A percentile compares a stretch with the other conserved stretches of the same genome.
phyloP scores from a whole-genome alignment of 352 stramenopile genomes.

The Phytophthora pinifolia region DNA sequence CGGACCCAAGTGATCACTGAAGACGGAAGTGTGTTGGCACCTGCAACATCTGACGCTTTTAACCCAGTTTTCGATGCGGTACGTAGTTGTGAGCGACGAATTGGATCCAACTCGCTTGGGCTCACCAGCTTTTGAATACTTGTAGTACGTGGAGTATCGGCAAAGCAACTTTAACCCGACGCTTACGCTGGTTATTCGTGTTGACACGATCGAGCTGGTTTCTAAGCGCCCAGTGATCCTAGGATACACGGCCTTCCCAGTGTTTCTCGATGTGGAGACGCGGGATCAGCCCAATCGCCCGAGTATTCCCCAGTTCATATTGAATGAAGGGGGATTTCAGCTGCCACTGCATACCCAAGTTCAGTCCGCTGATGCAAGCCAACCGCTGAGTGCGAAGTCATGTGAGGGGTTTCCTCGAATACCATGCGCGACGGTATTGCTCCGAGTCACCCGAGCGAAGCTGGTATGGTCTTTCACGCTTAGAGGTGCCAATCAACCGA shows the following conservation, averaged over 20 bases:
- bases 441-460: slow-evolving; percentile 59
- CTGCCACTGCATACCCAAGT: slow-evolving; percentile 64
- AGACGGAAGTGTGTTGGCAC: slow-evolving; percentile 33
- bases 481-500: not conserved
- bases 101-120: not conserved
- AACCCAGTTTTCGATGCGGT: slow-evolving; percentile 59
- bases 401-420: slow-evolving; percentile 49
- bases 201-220: slow-evolving; percentile 76
- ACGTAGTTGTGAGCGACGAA: slow-evolving; percentile 7
- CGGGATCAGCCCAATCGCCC: slow-evolving; percentile 49
- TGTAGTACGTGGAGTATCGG: slow-evolving; percentile 73
- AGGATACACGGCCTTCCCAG: slow-evolving; percentile 68
- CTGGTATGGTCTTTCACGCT: slow-evolving; percentile 27
- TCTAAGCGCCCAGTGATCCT: slow-evolving; percentile 61
- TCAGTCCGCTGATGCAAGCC: slow-evolving; percentile 32
- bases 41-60: slow-evolving; percentile 28
- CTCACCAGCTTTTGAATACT: slow-evolving; percentile 5
- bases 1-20: slow-evolving; percentile 35
- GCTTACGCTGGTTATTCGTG: slow-evolving; percentile 77
- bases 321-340: slow-evolving; percentile 82
- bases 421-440: slow-evolving; percentile 77
- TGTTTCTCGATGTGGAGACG: slow-evolving; percentile 76
- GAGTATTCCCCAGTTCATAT: slow-evolving; percentile 46
- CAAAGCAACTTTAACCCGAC: slow-evolving; percentile 77
- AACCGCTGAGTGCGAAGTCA: slow-evolving; percentile 35